These are phyloP conservation scores for Eimeria necatrix DNA, from an alignment of 169 alveolate genomes.

Conservation along the genomic window DNA sequence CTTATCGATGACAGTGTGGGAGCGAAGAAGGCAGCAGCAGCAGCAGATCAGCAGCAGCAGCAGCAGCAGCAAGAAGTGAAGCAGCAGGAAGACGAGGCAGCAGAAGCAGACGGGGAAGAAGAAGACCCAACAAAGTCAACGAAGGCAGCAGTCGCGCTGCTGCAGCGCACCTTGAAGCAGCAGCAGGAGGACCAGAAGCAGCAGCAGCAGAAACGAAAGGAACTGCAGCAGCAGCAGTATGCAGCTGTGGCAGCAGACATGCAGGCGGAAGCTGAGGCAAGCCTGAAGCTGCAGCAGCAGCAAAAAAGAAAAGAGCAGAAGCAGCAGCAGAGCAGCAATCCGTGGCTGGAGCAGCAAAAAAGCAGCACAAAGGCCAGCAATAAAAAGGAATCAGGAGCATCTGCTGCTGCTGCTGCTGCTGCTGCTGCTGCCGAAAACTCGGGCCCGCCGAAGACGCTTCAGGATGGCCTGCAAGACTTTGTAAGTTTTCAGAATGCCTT, in stretches of 20 bases:
- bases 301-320: neutral
- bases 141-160: slow-evolving; percentile 37
- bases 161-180: slow-evolving; percentile 6
- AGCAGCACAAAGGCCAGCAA: neutral
- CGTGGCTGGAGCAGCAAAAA: slow-evolving; percentile 26
- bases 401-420: neutral
- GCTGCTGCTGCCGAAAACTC: neutral
- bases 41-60: neutral
- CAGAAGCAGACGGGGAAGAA: neutral
- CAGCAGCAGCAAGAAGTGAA: slow-evolving; percentile 24
- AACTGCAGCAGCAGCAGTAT: neutral
- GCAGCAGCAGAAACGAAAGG: slow-evolving; percentile 5
- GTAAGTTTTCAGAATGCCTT: no score
- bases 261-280: neutral
- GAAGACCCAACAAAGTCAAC: neutral
- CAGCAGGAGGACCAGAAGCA: slow-evolving; percentile 3
- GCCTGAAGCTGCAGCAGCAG: slow-evolving; percentile 6
- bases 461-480: neutral
- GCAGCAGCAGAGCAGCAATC: slow-evolving; percentile 23
- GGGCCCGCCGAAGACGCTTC: neutral
- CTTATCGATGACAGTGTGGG: neutral
- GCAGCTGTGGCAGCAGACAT: neutral
- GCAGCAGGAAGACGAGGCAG: slow-evolving; percentile 34
- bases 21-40: neutral
- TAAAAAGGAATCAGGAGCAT: neutral